Evolutionary conservation across 2,329 filamentous ascomycete genomes (phyloP), one percentile per base, ranked within the genome.

Genomic region (Cryoendolithus antarcticus): DNA sequence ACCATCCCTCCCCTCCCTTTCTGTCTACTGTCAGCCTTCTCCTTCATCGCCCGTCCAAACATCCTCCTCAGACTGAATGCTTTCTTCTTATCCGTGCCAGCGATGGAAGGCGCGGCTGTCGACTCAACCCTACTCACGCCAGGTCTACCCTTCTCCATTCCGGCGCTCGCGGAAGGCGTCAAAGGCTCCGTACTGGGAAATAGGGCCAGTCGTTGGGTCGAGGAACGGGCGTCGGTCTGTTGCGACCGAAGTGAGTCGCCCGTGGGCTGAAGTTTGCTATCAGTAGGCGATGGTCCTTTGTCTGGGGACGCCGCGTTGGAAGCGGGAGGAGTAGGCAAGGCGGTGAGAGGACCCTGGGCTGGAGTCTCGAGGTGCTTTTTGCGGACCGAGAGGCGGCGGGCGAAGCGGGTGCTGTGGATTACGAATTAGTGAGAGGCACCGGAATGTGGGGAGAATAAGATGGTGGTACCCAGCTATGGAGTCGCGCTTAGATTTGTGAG

Each of bases 291-390:
- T 15, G 33, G 33, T 15, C 12, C 24, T 34, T 34, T 34, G 9
- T 36, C 34, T 24, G 21, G 34, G n/a, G 70, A 83, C 15, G 76
- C 86, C 0, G 63, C 69, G 30, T 82, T 91, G 61, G 46, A 77
- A 29, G 61, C 62, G 38, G 59, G 56, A 28, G 44, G 46, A 19
- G 42, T 61, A 3, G 51, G 53, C 19, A 39, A 40, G 36, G 39
- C 48, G 11, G 35, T 19, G 11, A 32, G 40, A 12, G 34, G 29
- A 24, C 6, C 33, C 9, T 21, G 33, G 38, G 11, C 38, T 36
- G 38, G 40, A 19, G 40, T 41, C 1, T 44, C 38, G n/a, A 48
- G 39, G 37, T 47, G 44, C 33, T 50, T 54, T 13, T 52, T 44
- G 30, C 52, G 51, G 27, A 44, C 48, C 1, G 53, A 56, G 9